phyloP scores from a whole-genome alignment of 257 asterid species.

The Cynanchum wilfordii region DNA sequence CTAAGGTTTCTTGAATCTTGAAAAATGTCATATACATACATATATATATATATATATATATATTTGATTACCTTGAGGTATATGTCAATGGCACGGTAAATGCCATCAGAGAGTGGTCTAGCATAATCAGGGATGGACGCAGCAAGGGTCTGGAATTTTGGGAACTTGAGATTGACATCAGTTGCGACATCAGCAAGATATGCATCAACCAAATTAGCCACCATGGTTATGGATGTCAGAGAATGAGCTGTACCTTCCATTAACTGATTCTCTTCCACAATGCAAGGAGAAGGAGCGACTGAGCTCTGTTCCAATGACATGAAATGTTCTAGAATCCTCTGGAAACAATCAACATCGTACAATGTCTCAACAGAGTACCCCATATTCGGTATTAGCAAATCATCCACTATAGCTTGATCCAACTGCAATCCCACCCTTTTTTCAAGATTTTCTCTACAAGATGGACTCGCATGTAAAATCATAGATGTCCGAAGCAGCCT shows the following conservation, averaged over 20 bases:
- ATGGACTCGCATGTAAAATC: slow-evolving; percentile 52
- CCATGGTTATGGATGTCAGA: slow-evolving; percentile 61
- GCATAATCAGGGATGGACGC: slow-evolving; percentile 87
- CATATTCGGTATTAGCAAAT: slow-evolving; percentile 63
- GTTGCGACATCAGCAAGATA: slow-evolving; percentile 89
- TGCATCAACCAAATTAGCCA: slow-evolving; percentile 73
- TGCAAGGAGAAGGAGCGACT: slow-evolving; percentile 51
- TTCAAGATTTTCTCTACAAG: slow-evolving; percentile 71
- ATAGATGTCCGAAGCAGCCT: slow-evolving; percentile 67
- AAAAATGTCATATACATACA: too few relatives aligned
- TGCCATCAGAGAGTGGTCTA: slow-evolving; percentile 66
- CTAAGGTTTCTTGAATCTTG: too few relatives aligned
- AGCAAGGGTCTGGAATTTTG: slow-evolving; percentile 71
- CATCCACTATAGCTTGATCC: slow-evolving; percentile 68
- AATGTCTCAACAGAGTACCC: slow-evolving; percentile 58
- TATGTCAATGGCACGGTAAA: slow-evolving; percentile 84
- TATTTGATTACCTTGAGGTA: slow-evolving; percentile 61
- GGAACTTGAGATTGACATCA: slow-evolving; percentile 64
- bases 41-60: too few relatives aligned
- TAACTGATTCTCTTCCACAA: slow-evolving; percentile 50
- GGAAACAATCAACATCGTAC: slow-evolving; percentile 81
- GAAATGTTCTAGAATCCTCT: slow-evolving; percentile 87
- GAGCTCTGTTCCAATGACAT: slow-evolving; percentile 54
- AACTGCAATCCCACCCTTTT: slow-evolving; percentile 69
- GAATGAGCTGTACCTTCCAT: slow-evolving; percentile 31